Conservation (phyloP, 2,329 filamentous ascomycete genomes). For the Aureobasidium namibiae region DNA sequence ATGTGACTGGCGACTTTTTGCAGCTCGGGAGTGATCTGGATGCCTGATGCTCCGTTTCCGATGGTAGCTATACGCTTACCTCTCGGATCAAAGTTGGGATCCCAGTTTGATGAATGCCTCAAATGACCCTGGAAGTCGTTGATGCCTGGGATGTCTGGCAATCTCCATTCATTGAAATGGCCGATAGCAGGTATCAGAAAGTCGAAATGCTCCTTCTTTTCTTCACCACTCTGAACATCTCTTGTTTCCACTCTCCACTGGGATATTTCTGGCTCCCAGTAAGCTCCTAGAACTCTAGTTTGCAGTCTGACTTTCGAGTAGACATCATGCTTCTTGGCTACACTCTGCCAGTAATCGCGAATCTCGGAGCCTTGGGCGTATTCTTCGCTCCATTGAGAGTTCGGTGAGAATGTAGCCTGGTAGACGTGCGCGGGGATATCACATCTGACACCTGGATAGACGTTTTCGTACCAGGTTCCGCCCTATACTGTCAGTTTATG, state of each 20-base stretch:
- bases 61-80: constrained; percentile 34
- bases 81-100: constrained; percentile 23
- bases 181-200: constrained; percentile 57
- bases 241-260: constrained; percentile 48
- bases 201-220: constrained; percentile 45
- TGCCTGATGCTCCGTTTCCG: constrained; percentile 36
- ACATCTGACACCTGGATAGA: constrained; percentile 58
- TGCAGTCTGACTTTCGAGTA: constrained; percentile 50
- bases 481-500: constrained; percentile 24
- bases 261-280: constrained; percentile 46
- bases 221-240: constrained; percentile 23
- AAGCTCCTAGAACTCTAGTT: constrained; percentile 46
- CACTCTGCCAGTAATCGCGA: constrained; percentile 54
- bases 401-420: constrained; percentile 59
- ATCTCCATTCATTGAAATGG: constrained; percentile 56
- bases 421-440: constrained; percentile 65
- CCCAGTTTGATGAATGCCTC: constrained; percentile 33
- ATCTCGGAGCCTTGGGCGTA: constrained; percentile 63
- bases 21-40: constrained; percentile 39
- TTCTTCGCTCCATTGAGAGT: constrained; percentile 59
- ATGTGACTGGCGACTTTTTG: constrained; percentile 40
- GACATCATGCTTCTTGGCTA: constrained; percentile 57
- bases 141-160: constrained; percentile 49
- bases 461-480: constrained; percentile 42
- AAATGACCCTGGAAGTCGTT: constrained; percentile 30